A percentile compares a stretch with the other conserved stretches of the same genome.
Conservation (phyloP, 257 asterid species). For the Galeopsis tetrahit region DNA sequence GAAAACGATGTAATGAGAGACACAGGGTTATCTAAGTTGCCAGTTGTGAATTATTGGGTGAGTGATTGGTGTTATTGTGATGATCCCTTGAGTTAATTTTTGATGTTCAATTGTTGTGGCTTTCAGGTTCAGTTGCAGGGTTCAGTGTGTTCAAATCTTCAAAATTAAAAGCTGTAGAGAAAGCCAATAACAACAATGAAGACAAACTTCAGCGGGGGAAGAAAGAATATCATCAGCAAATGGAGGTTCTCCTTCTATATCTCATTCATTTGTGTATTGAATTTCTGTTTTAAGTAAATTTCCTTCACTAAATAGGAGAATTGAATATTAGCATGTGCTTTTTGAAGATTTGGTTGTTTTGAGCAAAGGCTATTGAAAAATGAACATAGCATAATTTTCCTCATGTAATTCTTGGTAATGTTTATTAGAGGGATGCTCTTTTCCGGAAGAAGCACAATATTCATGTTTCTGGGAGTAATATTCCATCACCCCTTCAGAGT, state of each 20-base stretch:
- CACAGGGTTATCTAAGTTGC: slow-evolving; percentile 9
- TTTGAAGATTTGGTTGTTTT: neutral
- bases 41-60: neutral
- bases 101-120: slow-evolving; percentile 17
- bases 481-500: slow-evolving; percentile 79
- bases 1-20: neutral
- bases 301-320: neutral
- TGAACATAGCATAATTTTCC: neutral
- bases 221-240: slow-evolving; percentile 76
- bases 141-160: slow-evolving; percentile 68
- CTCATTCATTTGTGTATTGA: slow-evolving; percentile 23
- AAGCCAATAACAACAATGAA: slow-evolving; percentile 44
- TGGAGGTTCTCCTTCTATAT: slow-evolving; percentile 61
- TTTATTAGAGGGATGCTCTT: slow-evolving; percentile 67
- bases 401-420: slow-evolving; percentile 29
- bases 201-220: slow-evolving; percentile 53
- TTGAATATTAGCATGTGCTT: neutral
- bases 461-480: slow-evolving; percentile 88
- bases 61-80: neutral
- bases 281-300: slow-evolving; percentile 10
- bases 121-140: slow-evolving; percentile 62
- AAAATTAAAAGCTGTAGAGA: slow-evolving; percentile 46
- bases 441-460: slow-evolving; percentile 78
- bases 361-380: slow-evolving; percentile 11
- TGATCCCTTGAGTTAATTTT: slow-evolving; percentile 18